A percentile compares a stretch with the other conserved stretches of the same genome.
Conservation (phyloP, 2,329 filamentous ascomycete genomes). For the Aspergillus tamarii region DNA sequence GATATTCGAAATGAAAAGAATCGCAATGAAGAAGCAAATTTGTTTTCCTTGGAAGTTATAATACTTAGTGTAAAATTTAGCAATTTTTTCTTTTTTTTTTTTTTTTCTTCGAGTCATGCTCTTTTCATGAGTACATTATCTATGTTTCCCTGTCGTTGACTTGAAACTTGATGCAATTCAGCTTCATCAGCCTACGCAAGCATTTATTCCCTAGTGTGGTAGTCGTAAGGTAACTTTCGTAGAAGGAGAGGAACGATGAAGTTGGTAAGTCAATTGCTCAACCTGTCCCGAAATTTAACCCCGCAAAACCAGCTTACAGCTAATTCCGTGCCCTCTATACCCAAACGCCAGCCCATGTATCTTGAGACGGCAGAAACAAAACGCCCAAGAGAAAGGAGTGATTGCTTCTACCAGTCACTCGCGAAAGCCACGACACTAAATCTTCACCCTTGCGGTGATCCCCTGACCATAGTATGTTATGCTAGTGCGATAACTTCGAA, state of each 20-base stretch:
- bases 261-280: background rate
- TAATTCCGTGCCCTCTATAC: background rate
- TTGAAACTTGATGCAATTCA: background rate
- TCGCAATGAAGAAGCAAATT: constrained; percentile 26
- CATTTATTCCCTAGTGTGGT: background rate
- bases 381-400: constrained; percentile 4
- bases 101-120: background rate
- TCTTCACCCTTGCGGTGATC: constrained; percentile 66
- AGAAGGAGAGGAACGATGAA: background rate
- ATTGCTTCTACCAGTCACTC: constrained; percentile 10
- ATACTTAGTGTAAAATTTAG: constrained; percentile 8
- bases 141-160: background rate
- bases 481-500: constrained; percentile 74
- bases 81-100: background rate
- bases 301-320: background rate
- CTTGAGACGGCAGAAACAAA: background rate
- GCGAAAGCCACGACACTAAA: constrained; percentile 22
- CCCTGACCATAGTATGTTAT: constrained; percentile 72
- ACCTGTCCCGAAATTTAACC: background rate
- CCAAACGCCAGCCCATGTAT: background rate
- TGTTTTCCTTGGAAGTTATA: constrained; percentile 5
- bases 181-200: background rate
- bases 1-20: constrained; percentile 16
- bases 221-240: background rate
- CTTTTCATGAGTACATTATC: background rate